Base-by-base conservation (phyloP, 495 filamentous ascomycete genomes). In the Penicillium turbatum region DNA sequence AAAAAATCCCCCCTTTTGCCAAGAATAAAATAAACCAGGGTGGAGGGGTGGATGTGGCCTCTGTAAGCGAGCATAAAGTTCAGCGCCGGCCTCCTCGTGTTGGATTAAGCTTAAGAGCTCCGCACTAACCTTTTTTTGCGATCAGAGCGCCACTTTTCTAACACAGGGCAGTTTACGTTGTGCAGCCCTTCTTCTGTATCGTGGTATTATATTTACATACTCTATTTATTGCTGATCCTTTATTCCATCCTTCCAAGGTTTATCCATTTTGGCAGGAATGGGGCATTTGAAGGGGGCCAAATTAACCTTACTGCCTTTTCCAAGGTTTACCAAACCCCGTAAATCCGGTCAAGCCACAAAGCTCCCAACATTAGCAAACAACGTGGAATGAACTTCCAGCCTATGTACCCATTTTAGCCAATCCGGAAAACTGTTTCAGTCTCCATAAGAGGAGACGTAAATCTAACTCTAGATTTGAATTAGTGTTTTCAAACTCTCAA, bases 81-180 rank as follows among this genome's bases (percentile, higher is more conserved):
- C 64, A 61, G 63, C 63, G 63, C 54, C 61, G 54, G 48, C 45
- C 46, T 68, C 71, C 73, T 76, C 73, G 73, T 77, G 73, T 76
- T 69, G 71, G 71, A 74, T 77, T 77, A 77, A 77, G 74, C 74
- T 77, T 77, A 77, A 77, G 72, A 68, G 74, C 68, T 57, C 59
- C 66, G 67, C 72, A 68, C 70, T 69, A 74, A 69, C 63, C 70
- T 66, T 61, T 61, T 57, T 59, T 53, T 64, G 62, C 67, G 64
- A 72, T 67, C 68, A 67, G 64, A 67, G 64, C 68, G 64, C 66
- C 69, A 70, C 70, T 45, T 57, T 62, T 66, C 64, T 67, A 61
- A 68, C 64, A 60, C 65, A 57, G 60, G 57, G 48, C 56, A 57
- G 51, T 41, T 57, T 15, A 43, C 21, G 21, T 24, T 29, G 12